Base-by-base conservation (phyloP, 805 yeast genomes). In the Candida argentea region DNA sequence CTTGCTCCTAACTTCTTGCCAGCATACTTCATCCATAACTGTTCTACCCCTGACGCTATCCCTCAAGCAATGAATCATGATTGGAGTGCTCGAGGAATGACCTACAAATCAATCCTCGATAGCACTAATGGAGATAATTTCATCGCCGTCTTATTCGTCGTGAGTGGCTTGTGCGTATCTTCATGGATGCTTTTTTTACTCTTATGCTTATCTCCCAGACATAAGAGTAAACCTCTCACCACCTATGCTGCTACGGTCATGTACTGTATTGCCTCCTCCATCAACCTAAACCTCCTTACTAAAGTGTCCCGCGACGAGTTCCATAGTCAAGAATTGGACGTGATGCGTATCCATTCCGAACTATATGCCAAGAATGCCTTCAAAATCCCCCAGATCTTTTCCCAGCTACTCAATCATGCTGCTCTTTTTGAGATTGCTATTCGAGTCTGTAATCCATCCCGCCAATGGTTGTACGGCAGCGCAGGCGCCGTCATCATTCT, bases 171-270 rank as follows among this genome's bases (percentile, higher is more conserved):
- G 12, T 71, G 73, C 34, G 70, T 73, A 5, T 65, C 77, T 10
- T 60, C 76, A 16, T 83, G 93, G 93, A 72, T 81, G 73, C 56
- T 83, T 15, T 52, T 77, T 28, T 35, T 79, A 11, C 50, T 80
- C 19, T 56, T 79, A 24, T 43, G 69, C 13, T 46, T 82, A 18
- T 65, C 73, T 13, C 70, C 67, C 4, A 42, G 43, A 13, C 56
- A 55, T 22, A 70, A 70, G 38, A 55, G 69, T 15, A 69, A 78
- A 31, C 85, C 87, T 4, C 45, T 58, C 22, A 48, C 74, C 24
- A 65, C 82, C 20, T 69, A 68, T 22, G 17, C 75, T 6, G 72
- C 81, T 4, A 71, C 79, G n/a, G 38, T 75, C 13, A 56, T 73
- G 30, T 67, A 65, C 32, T 71, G 84, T 9, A 51, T 70, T 2